A percentile compares a stretch with the other conserved stretches of the same genome.
Conservation (phyloP, 2,329 filamentous ascomycete species). For the Ophiocordyceps unilateralis region DNA sequence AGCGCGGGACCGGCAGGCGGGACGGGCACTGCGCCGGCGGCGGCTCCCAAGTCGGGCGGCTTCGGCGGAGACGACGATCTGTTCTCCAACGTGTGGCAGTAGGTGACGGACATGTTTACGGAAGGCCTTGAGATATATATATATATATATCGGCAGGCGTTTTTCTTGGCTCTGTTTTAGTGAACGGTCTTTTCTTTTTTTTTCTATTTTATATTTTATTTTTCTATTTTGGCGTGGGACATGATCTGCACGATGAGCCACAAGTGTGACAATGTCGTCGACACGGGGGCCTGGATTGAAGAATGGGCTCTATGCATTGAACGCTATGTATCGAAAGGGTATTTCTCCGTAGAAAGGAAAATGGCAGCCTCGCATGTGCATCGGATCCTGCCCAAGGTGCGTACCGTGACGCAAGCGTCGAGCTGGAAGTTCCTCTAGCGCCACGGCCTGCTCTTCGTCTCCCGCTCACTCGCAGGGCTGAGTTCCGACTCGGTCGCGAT, state of each 20-base stretch:
- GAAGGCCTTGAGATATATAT: not conserved
- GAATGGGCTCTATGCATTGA: not conserved
- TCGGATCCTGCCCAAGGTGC: too few relatives aligned
- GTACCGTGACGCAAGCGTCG: too few relatives aligned
- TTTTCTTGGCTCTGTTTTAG: too few relatives aligned
- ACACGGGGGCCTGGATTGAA: not conserved
- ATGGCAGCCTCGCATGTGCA: not conserved
- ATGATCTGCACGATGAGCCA: too few relatives aligned
- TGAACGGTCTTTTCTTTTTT: too few relatives aligned
- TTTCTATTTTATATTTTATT: too few relatives aligned
- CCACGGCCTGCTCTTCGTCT: too few relatives aligned
- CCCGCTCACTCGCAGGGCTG: too few relatives aligned
- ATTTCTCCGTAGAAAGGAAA: conserved; percentile 1
- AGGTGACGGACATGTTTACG: conserved; percentile 2
- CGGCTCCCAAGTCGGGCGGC: conserved; percentile 34
- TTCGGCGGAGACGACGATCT: conserved; percentile 64
- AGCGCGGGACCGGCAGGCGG: conserved; percentile 30
- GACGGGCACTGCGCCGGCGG: conserved; percentile 18
- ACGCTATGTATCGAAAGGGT: conserved; percentile 2
- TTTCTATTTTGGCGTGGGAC: too few relatives aligned
- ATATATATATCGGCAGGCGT: conserved; percentile 3
- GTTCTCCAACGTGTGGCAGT: conserved; percentile 94
- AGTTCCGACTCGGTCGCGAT: not conserved
- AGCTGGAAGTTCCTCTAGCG: too few relatives aligned
- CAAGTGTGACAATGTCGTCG: not conserved